These are phyloP conservation scores for Sordariomycetes sp. DNA, from an alignment of 2,329 filamentous ascomycete species.

Conservation along the genomic window DNA sequence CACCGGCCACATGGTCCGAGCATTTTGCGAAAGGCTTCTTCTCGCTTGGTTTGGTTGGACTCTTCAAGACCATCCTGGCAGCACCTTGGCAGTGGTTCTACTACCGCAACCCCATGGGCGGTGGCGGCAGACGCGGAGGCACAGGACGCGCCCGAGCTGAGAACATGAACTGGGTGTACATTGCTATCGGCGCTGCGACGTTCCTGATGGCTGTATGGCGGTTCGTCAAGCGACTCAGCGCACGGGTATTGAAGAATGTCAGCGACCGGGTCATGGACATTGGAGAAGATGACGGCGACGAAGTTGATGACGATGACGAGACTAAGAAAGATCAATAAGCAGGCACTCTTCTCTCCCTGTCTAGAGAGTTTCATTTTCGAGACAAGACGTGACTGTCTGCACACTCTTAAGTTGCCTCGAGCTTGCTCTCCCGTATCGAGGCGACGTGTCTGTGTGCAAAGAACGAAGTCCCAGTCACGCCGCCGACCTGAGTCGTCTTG, in stretches of 20 bases:
- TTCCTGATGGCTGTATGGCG: slow-evolving; percentile 83
- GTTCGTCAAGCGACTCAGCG: slow-evolving; percentile 64
- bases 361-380: no score
- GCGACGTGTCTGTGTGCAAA: slow-evolving; percentile 97
- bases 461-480: slow-evolving; percentile 44
- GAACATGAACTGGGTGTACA: slow-evolving; percentile 69
- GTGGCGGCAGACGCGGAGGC: slow-evolving; percentile 41
- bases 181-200: slow-evolving; percentile 71
- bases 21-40: slow-evolving; percentile 87
- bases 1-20: slow-evolving; percentile 57
- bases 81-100: slow-evolving; percentile 73
- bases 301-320: slow-evolving; percentile 45
- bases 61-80: slow-evolving; percentile 69
- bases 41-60: slow-evolving; percentile 79
- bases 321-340: slow-evolving; percentile 20
- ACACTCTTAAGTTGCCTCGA: slow-evolving; percentile 97
- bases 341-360: no score
- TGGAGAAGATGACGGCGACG: slow-evolving; percentile 47
- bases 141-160: slow-evolving; percentile 71
- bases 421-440: slow-evolving; percentile 66
- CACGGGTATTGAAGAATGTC: slow-evolving; percentile 63
- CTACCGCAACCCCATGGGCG: slow-evolving; percentile 52
- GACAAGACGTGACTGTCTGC: slow-evolving; percentile 48
- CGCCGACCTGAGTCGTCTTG: slow-evolving; percentile 44
- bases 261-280: slow-evolving; percentile 79